Evolutionary conservation across 1,284 basidiomycete species (phyloP).

Genomic region (Ceratorhiza oryzae-sativae): DNA sequence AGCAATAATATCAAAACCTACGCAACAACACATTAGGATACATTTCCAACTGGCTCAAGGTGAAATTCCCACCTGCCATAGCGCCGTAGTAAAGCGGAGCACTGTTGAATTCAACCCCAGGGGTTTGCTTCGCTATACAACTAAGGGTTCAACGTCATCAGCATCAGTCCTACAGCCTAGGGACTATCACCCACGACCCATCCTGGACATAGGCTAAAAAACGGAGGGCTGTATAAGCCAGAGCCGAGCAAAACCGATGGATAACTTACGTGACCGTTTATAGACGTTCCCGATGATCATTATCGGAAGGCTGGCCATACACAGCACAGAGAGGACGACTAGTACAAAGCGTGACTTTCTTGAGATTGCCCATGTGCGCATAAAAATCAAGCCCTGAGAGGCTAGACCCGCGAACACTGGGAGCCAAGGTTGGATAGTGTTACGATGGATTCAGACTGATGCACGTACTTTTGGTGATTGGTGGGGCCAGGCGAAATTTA

Average conservation of each 20-base stretch:
- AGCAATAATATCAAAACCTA: conserved; percentile 26
- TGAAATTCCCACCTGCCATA: conserved; percentile 10
- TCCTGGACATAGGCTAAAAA: conserved; percentile 1
- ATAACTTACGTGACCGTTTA: conserved; percentile 24
- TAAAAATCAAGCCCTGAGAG: conserved; percentile 29
- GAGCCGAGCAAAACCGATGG: not conserved
- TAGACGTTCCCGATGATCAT: conserved; percentile 26
- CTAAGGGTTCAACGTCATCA: not conserved
- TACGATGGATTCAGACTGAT: not conserved
- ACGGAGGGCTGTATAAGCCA: not conserved
- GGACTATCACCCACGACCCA: conserved; percentile 7
- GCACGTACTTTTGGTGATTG: conserved; percentile 28
- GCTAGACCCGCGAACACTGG: conserved; percentile 27
- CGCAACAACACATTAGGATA: not conserved
- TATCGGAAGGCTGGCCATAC: conserved; percentile 14
- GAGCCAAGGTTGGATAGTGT: not conserved
- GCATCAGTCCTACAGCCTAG: too few species aligned
- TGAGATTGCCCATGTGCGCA: conserved; percentile 29
- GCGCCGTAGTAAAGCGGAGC: conserved; percentile 31
- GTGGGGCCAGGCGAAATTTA: conserved; percentile 17
- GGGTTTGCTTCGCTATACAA: conserved; percentile 22
- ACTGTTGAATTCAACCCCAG: conserved; percentile 14
- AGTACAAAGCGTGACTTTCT: conserved; percentile 21
- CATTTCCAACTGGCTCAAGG: not conserved
- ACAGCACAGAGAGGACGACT: conserved; percentile 10